These are phyloP conservation scores for Lyophyllum semitale DNA, from an alignment of 768 basidiomycete species.

Conservation along the genomic window DNA sequence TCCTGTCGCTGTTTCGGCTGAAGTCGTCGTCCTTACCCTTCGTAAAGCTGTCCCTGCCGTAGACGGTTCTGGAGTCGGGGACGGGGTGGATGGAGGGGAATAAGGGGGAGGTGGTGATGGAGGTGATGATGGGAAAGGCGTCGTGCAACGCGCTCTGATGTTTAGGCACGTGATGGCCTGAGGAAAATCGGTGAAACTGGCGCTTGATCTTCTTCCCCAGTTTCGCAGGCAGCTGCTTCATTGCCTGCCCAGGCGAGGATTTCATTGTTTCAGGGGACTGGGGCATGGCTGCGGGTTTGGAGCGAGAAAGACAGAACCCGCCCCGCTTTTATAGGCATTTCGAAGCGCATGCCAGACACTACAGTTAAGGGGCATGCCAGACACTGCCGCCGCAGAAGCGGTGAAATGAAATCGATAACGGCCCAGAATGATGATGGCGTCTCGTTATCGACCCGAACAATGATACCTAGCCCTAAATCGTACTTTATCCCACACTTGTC, in stretches of 20 bases:
- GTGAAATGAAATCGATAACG: neutral
- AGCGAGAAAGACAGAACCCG: neutral
- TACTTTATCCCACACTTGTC: neutral
- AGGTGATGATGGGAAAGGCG: constrained; percentile 24
- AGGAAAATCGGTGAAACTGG: constrained; percentile 14
- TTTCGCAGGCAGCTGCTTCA: constrained; percentile 22
- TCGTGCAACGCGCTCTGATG: constrained; percentile 15
- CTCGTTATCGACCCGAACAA: constrained; percentile 3
- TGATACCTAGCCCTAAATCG: neutral
- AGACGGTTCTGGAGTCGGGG: constrained; percentile 19
- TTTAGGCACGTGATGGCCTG: constrained; percentile 21
- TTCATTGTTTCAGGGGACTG: constrained; percentile 11
- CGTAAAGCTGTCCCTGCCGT: constrained; percentile 16
- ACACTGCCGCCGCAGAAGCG: too few relatives aligned
- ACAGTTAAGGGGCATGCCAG: constrained; percentile 6
- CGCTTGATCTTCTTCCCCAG: constrained; percentile 24
- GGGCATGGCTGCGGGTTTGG: constrained; percentile 11
- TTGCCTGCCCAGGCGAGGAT: constrained; percentile 16
- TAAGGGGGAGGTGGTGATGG: constrained; percentile 36
- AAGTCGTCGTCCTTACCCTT: constrained; percentile 9
- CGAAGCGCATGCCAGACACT: constrained; percentile 5
- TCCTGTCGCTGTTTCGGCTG: constrained; percentile 2
- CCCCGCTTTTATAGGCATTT: constrained; percentile 20
- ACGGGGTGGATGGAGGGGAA: constrained; percentile 36
- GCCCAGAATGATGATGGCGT: neutral